Conservation (phyloP, 352 stramenopile genomes). For the Pythium sukuiense region DNA sequence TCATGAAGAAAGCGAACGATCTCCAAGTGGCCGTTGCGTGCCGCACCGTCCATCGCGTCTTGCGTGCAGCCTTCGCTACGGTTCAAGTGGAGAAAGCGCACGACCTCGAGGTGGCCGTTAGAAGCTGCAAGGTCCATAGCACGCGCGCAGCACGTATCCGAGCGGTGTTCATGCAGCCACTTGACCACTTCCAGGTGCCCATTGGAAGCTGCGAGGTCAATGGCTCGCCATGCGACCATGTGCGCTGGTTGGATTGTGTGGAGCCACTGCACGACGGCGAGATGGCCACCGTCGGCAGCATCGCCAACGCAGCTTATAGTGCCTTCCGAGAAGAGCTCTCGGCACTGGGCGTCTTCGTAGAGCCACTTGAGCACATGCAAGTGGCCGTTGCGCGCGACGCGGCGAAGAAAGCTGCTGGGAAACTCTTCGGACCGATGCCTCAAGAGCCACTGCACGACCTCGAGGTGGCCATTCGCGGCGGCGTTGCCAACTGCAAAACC, state of each 20-base stretch:
- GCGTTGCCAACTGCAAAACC: conserved; percentile 6
- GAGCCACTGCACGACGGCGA: conserved; percentile 20
- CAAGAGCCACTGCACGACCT: conserved; percentile 21
- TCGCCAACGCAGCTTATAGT: conserved; percentile 13
- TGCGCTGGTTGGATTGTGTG: conserved; percentile 7
- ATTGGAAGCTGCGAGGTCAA: conserved; percentile 9
- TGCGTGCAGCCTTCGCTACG: conserved; percentile 14
- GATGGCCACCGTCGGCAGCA: conserved; percentile 18
- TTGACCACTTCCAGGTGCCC: conserved; percentile 16
- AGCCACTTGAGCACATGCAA: conserved; percentile 21
- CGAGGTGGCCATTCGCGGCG: conserved; percentile 11
- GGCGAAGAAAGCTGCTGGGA: conserved; percentile 4
- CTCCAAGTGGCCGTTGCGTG: conserved; percentile 11
- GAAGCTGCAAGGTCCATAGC: conserved; percentile 14
- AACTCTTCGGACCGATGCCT: conserved; percentile 17
- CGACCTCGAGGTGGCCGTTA: conserved; percentile 11
- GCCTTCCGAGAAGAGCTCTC: conserved; percentile 14
- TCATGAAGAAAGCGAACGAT: conserved; percentile 17
- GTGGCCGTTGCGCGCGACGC: conserved; percentile 16
- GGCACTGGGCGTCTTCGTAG: conserved; percentile 12
- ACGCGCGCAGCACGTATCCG: conserved; percentile 8
- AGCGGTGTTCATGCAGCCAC: conserved; percentile 13
- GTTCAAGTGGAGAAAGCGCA: conserved; percentile 19
- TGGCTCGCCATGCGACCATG: conserved; percentile 12
- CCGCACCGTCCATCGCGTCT: conserved; percentile 16